Evolutionary conservation across 768 basidiomycete genomes (phyloP).

Genomic region (Suillus placidus): DNA sequence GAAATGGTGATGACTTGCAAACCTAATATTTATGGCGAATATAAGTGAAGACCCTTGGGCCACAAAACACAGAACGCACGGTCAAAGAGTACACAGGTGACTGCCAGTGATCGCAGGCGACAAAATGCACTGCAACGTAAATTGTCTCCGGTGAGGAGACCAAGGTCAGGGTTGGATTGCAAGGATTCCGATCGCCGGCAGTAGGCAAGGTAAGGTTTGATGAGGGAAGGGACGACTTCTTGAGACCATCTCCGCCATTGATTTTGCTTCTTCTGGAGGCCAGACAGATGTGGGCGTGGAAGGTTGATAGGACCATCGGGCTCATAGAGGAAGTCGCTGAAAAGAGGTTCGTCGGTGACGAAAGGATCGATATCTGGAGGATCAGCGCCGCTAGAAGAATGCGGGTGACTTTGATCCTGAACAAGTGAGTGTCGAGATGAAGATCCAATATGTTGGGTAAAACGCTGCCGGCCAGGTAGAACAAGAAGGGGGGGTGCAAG

Average conservation of each 20-base stretch:
- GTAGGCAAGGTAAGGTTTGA: slow-evolving; percentile 11
- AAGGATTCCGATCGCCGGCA: background rate
- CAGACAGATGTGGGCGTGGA: background rate
- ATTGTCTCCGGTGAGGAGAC: background rate
- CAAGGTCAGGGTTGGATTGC: background rate
- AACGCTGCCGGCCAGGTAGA: slow-evolving; percentile 5
- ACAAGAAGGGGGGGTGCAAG: background rate
- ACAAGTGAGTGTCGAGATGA: background rate
- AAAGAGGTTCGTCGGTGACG: background rate
- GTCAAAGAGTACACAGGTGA: slow-evolving; percentile 9
- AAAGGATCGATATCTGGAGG: background rate
- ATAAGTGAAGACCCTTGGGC: background rate
- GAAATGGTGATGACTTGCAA: slow-evolving; percentile 5
- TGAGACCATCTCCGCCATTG: slow-evolving; percentile 12
- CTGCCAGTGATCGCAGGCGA: background rate
- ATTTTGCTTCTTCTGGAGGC: slow-evolving; percentile 7
- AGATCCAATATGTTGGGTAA: background rate
- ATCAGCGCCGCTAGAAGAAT: background rate
- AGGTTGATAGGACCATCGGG: slow-evolving; percentile 5
- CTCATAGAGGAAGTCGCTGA: background rate
- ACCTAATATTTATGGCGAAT: slow-evolving; percentile 1
- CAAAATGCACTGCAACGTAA: background rate
- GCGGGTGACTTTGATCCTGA: background rate
- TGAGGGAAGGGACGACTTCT: slow-evolving; percentile 14
- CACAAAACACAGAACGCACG: background rate